These are phyloP conservation scores for Saccharomyces eubayanus DNA, from an alignment of 805 yeast species.

Conservation along the genomic window DNA sequence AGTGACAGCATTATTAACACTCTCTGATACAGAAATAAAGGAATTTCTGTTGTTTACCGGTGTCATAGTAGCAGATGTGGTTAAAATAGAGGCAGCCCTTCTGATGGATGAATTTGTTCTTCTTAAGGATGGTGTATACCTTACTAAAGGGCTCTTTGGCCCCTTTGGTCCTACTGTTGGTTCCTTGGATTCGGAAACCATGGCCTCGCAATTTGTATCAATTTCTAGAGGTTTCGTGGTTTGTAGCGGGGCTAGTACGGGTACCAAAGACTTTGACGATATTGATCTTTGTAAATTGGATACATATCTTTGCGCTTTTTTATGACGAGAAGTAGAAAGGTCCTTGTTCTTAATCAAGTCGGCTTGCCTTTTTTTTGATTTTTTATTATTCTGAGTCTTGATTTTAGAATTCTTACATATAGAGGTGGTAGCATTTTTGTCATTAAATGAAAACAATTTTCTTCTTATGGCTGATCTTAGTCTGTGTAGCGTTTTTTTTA, in stretches of 20 bases:
- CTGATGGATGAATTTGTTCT: slow-evolving; percentile 31
- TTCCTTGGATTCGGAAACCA: background rate
- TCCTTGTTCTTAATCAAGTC: slow-evolving; percentile 8
- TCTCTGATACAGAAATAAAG: background rate
- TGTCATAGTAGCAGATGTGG: slow-evolving; percentile 11
- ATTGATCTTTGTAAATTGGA: slow-evolving; percentile 25
- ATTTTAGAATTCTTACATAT: background rate
- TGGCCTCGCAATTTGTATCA: background rate
- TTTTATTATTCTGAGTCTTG: background rate
- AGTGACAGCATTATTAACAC: background rate
- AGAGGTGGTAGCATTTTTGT: background rate
- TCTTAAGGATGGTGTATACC: slow-evolving; percentile 17
- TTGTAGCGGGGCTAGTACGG: slow-evolving; percentile 7
- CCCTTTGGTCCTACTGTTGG: background rate
- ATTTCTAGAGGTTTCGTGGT: background rate
- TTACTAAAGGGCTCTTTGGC: background rate
- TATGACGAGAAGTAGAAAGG: slow-evolving; percentile 22
- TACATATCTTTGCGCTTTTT: slow-evolving; percentile 22
- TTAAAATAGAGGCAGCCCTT: slow-evolving; percentile 31
- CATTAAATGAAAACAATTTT: slow-evolving; percentile 14
- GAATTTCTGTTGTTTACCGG: background rate
- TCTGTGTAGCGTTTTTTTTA: slow-evolving; percentile 20
- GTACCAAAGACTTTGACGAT: slow-evolving; percentile 17
- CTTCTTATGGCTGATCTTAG: slow-evolving; percentile 26
- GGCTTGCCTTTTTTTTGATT: background rate